These are phyloP conservation scores for Lichtheimia hyalospora DNA, from an alignment of 371 early-diverging fungal species.

Conservation along the genomic window DNA sequence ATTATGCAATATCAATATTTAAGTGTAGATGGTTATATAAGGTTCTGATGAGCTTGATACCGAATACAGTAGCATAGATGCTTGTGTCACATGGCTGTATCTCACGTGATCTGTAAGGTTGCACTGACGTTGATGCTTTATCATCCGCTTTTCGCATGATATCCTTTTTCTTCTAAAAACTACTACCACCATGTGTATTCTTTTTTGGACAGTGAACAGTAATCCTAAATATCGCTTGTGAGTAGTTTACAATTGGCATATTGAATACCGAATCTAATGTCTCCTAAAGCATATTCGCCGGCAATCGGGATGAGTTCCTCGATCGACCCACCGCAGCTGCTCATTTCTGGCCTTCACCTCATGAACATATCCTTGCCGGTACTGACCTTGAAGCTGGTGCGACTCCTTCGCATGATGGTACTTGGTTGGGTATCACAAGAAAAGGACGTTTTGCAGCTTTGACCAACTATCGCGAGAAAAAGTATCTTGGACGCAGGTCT, in stretches of 20 bases:
- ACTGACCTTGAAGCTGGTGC: conserved; percentile 33
- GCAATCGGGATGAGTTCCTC: conserved; percentile 63
- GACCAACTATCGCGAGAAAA: conserved; percentile 59
- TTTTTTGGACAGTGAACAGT: conserved; percentile 56
- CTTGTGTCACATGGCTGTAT: no score
- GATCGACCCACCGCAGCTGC: conserved; percentile 51
- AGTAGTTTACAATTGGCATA: conserved; percentile 1
- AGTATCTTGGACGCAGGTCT: conserved; percentile 38
- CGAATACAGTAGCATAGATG: no score
- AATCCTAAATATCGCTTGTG: conserved; percentile 59
- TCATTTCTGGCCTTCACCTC: conserved; percentile 51
- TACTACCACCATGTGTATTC: conserved; percentile 48
- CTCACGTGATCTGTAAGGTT: no score
- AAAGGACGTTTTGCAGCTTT: conserved; percentile 54
- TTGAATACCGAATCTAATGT: neutral
- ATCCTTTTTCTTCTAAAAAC: no score
- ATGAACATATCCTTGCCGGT: conserved; percentile 38
- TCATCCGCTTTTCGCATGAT: no score
- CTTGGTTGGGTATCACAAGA: conserved; percentile 62
- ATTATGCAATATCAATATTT: no score
- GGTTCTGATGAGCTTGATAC: no score
- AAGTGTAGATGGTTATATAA: no score
- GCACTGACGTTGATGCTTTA: no score
- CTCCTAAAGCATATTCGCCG: conserved; percentile 54
- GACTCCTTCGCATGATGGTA: conserved; percentile 35